Percentiles rank a stretch among this genome's conserved stretches.
These are phyloP conservation scores for Globisporangium ultimum DNA, from an alignment of 352 stramenopile species.

Conservation along the genomic window DNA sequence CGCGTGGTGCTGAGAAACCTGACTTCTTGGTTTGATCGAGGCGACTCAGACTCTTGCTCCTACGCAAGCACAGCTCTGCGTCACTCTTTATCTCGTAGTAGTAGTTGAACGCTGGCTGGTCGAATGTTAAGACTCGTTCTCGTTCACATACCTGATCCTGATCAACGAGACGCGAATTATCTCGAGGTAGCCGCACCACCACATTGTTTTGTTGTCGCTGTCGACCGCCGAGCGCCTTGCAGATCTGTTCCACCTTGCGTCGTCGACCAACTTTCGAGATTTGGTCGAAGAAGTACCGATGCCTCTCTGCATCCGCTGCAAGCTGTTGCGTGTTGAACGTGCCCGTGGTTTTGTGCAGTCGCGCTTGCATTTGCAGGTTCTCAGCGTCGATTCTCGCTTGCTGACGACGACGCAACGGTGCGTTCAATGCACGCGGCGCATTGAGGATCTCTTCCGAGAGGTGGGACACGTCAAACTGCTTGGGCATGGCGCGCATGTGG, in stretches of 20 bases:
- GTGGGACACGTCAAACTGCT: constrained; percentile 63
- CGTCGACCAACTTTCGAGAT: constrained; percentile 50
- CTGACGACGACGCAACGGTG: constrained; percentile 21
- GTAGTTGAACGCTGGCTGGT: not conserved
- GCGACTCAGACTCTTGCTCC: constrained; percentile 8
- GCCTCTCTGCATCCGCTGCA: constrained; percentile 34
- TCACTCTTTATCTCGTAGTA: not conserved
- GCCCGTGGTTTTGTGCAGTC: constrained; percentile 36
- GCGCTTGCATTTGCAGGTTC: constrained; percentile 41
- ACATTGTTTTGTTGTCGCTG: no score
- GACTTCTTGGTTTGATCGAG: constrained; percentile 8
- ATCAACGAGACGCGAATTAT: no score
- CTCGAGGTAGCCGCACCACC: no score
- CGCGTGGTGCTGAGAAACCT: not conserved
- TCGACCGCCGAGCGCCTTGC: constrained; percentile 7
- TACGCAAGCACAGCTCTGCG: not conserved
- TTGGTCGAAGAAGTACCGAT: constrained; percentile 49
- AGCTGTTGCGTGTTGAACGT: constrained; percentile 49
- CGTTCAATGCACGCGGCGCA: constrained; percentile 35
- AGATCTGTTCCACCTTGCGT: constrained; percentile 38
- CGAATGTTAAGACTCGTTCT: no score
- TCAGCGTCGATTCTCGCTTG: constrained; percentile 47
- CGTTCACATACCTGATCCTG: not conserved
- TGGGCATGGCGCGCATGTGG: constrained; percentile 41
- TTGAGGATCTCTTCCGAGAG: constrained; percentile 37